Conservation (phyloP, 2,329 filamentous ascomycete species). For the Pseudopyricularia cyperi region DNA sequence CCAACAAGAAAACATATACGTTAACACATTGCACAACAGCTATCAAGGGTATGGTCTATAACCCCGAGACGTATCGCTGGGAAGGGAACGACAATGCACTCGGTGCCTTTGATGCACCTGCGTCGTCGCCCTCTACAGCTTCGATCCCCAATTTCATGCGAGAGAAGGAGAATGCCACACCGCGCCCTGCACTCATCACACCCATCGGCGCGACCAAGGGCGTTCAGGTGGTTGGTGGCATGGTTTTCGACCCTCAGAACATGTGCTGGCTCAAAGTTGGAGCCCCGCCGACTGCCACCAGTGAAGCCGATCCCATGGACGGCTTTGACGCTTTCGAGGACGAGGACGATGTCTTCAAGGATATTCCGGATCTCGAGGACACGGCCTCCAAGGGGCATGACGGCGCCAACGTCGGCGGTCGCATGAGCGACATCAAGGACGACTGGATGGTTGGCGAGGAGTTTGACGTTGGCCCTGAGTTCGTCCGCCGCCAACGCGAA, state of each 20-base stretch:
- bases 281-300: constrained; percentile 20
- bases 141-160: constrained; percentile 30
- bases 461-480: constrained; percentile 93
- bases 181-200: constrained; percentile 71
- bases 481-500: constrained; percentile 74
- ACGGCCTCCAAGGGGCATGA: constrained; percentile 35
- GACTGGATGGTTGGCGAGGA: constrained; percentile 88
- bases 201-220: constrained; percentile 77
- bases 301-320: constrained; percentile 45
- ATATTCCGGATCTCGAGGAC: constrained; percentile 85
- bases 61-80: constrained; percentile 76
- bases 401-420: constrained; percentile 29
- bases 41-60: constrained; percentile 93
- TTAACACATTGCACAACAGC: constrained; percentile 29
- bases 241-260: constrained; percentile 93
- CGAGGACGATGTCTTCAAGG: constrained; percentile 87
- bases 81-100: constrained; percentile 90
- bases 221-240: constrained; percentile 88
- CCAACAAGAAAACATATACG: constrained; percentile 80
- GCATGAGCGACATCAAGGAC: constrained; percentile 51
- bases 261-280: constrained; percentile 94
- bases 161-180: constrained; percentile 46
- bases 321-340: constrained; percentile 63
- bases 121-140: constrained; percentile 38
- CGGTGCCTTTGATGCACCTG: constrained; percentile 59